phyloP scores from a whole-genome alignment of 176 grass and related monocot genomes.

The Avena insularis region DNA sequence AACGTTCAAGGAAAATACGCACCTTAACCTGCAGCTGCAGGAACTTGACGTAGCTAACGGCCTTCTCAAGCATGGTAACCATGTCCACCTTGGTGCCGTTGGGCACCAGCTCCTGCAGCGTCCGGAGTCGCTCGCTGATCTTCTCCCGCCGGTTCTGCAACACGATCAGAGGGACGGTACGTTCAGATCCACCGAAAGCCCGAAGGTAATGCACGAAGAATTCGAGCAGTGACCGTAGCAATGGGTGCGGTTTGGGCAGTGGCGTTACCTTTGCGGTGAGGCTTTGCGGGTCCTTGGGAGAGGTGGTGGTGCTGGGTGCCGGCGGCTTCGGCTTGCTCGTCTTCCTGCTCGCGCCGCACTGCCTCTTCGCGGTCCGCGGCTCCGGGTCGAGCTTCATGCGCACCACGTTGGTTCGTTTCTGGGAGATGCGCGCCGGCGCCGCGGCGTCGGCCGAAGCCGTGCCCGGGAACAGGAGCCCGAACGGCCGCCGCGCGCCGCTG shows the following conservation, averaged over 20 bases:
- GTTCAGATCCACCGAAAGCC: slow-evolving; percentile 1
- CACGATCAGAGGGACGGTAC: background rate
- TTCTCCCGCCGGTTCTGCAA: slow-evolving; percentile 77
- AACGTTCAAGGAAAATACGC: background rate
- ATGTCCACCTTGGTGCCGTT: slow-evolving; percentile 90
- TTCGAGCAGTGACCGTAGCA: background rate
- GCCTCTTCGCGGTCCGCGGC: slow-evolving; percentile 60
- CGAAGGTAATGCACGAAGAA: background rate
- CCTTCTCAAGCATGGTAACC: slow-evolving; percentile 97
- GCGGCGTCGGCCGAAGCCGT: slow-evolving; percentile 34
- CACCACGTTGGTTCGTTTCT: slow-evolving; percentile 61
- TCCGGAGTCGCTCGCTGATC: slow-evolving; percentile 82
- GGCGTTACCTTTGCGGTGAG: slow-evolving; percentile 70
- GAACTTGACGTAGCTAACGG: slow-evolving; percentile 88
- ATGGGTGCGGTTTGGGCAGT: background rate
- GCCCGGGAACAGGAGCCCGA: slow-evolving; percentile 47
- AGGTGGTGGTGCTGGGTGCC: background rate
- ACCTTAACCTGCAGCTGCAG: slow-evolving; percentile 98
- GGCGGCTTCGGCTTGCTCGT: slow-evolving; percentile 55
- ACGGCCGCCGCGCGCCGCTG: slow-evolving; percentile 35
- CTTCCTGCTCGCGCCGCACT: slow-evolving; percentile 61
- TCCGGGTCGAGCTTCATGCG: slow-evolving; percentile 32
- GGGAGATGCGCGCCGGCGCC: slow-evolving; percentile 43
- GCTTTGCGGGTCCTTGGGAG: slow-evolving; percentile 68
- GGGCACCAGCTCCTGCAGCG: slow-evolving; percentile 93